Conservation (phyloP, 164 flowering plant genomes). For the Nelumbo lutea region DNA sequence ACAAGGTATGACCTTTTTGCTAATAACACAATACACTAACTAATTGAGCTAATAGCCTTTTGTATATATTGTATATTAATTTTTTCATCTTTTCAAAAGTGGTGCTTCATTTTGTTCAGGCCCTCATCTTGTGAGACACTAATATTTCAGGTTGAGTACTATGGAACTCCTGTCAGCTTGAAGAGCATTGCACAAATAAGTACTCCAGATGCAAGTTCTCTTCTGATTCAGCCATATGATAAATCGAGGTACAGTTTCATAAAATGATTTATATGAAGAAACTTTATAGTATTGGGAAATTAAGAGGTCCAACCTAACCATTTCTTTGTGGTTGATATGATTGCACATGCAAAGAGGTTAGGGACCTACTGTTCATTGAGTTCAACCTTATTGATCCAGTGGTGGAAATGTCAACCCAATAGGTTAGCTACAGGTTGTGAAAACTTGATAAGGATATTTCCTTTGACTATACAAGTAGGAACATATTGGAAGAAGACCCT, state of each 20-base stretch:
- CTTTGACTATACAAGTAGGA: too few relatives aligned
- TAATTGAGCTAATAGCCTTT: background rate
- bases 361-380: background rate
- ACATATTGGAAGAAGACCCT: too few relatives aligned
- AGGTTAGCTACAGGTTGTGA: background rate
- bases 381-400: background rate
- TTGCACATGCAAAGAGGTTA: background rate
- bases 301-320: background rate
- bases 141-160: slow-evolving; percentile 72
- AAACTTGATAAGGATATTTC: background rate
- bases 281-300: background rate
- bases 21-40: too few relatives aligned
- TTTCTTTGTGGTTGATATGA: background rate
- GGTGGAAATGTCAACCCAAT: background rate
- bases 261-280: background rate
- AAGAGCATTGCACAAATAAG: slow-evolving; percentile 93
- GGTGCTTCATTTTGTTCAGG: background rate
- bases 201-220: slow-evolving; percentile 82
- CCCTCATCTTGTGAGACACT: background rate
- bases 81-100: background rate
- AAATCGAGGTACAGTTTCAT: slow-evolving; percentile 68
- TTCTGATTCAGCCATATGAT: slow-evolving; percentile 86
- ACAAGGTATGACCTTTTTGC: too few relatives aligned
- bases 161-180: slow-evolving; percentile 84
- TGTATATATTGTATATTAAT: background rate